These are phyloP conservation scores for Eimeria nieschulzi DNA, from an alignment of 169 alveolate genomes.

Conservation along the genomic window DNA sequence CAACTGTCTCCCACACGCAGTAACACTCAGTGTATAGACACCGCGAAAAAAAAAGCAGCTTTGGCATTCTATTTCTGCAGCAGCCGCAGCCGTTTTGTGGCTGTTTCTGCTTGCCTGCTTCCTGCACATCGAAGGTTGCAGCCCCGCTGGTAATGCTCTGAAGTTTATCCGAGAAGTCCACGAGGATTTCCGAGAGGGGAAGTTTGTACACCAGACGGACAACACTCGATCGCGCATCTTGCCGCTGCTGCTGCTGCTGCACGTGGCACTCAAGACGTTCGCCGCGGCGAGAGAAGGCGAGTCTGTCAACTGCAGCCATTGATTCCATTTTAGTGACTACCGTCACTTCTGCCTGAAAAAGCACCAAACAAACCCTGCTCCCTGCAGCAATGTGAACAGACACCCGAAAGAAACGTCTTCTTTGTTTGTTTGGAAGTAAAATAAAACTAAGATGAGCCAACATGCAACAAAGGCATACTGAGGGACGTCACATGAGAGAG, in stretches of 20 bases:
- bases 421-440: too few relatives aligned
- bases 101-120: constrained; percentile 51
- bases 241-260: not conserved
- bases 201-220: constrained; percentile 85
- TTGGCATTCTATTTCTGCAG: not conserved
- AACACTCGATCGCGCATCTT: not conserved
- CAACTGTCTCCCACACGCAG: too few relatives aligned
- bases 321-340: constrained; percentile 42
- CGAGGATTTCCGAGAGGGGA: constrained; percentile 93
- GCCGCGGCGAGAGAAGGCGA: constrained; percentile 62
- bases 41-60: not conserved
- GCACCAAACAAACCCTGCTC: not conserved
- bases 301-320: constrained; percentile 59
- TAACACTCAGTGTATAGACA: too few relatives aligned
- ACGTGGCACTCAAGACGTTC: constrained; percentile 55
- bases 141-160: constrained; percentile 91
- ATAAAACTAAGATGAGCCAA: too few relatives aligned
- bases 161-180: constrained; percentile 91
- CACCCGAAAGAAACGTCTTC: too few relatives aligned
- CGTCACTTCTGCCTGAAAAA: constrained; percentile 31
- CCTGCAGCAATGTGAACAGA: too few relatives aligned
- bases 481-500: too few relatives aligned
- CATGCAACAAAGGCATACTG: too few relatives aligned
- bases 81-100: not conserved
- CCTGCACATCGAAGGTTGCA: constrained; percentile 73